phyloP scores from a whole-genome alignment of 2,329 filamentous ascomycete genomes.

The Aschersonia sp. region DNA sequence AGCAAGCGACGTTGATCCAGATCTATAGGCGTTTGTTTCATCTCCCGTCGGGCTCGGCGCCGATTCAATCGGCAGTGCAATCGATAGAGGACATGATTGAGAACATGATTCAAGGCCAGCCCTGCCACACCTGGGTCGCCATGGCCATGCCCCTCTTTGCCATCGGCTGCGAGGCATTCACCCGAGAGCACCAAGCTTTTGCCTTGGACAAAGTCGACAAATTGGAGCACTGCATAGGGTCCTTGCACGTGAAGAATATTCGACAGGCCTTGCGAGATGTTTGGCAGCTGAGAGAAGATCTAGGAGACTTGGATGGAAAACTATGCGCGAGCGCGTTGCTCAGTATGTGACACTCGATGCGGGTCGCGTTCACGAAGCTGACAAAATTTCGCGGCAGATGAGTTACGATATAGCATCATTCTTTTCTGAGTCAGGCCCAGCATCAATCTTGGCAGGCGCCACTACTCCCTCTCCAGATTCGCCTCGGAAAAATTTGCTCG shows the following conservation, averaged over 20 bases:
- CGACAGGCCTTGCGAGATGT: conserved; percentile 12
- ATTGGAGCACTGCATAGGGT: conserved; percentile 11
- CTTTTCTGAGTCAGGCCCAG: conserved; percentile 7
- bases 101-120: conserved; percentile 13
- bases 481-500: too few relatives aligned
- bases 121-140: conserved; percentile 16
- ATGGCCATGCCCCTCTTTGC: conserved; percentile 17
- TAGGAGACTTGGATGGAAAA: conserved; percentile 6
- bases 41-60: conserved; percentile 6
- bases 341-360: not conserved
- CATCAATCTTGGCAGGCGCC: not conserved
- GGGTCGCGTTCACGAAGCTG: not conserved
- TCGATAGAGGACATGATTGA: conserved; percentile 10
- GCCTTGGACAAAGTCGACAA: conserved; percentile 13
- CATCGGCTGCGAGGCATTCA: conserved; percentile 12
- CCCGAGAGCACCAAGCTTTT: conserved; percentile 7
- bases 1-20: conserved; percentile 13
- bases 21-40: conserved; percentile 11
- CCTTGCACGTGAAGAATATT: conserved; percentile 12
- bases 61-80: conserved; percentile 7
- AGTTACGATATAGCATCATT: conserved; percentile 13
- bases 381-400: conserved; percentile 5
- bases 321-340: conserved; percentile 5
- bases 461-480: too few relatives aligned
- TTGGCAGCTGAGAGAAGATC: conserved; percentile 10